Evolutionary conservation across 2,329 filamentous ascomycete species (phyloP).

Genomic region (Chrysosporium keratinophilum): DNA sequence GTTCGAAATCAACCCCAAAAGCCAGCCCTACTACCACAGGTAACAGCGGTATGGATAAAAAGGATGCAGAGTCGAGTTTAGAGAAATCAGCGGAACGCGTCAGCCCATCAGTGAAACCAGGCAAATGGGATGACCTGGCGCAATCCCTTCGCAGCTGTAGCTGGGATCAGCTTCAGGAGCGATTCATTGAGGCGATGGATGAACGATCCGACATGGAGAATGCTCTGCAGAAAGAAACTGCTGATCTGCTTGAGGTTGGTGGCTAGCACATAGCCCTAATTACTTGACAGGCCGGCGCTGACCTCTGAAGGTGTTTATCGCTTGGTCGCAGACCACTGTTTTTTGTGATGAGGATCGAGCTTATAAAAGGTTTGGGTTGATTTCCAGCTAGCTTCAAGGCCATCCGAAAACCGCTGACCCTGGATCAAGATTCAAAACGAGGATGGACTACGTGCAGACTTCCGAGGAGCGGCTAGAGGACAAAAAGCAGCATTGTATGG

Average conservation of each 20-base stretch:
- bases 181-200: conserved; percentile 56
- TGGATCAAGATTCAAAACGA: conserved; percentile 59
- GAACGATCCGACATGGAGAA: conserved; percentile 55
- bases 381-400: not conserved
- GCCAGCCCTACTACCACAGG: not conserved
- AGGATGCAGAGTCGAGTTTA: not conserved
- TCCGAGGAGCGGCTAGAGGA: conserved; percentile 60
- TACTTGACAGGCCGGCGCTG: not conserved
- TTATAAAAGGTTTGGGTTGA: conserved; percentile 53
- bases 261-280: conserved; percentile 12
- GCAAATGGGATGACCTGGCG: conserved; percentile 8
- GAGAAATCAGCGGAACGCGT: not conserved
- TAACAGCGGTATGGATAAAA: not conserved
- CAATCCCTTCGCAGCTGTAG: conserved; percentile 48
- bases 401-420: not conserved
- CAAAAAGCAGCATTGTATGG: conserved; percentile 72
- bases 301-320: conserved; percentile 57
- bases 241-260: conserved; percentile 52
- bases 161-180: conserved; percentile 65
- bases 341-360: conserved; percentile 66
- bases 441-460: conserved; percentile 63
- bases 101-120: not conserved
- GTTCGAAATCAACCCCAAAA: conserved; percentile 7
- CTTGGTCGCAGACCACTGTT: conserved; percentile 66
- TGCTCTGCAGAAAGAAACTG: conserved; percentile 56